Percentiles rank a stretch among this genome's conserved stretches.
Evolutionary conservation across 495 filamentous ascomycete species (phyloP).

Genomic region (Aspergillus indologenus): DNA sequence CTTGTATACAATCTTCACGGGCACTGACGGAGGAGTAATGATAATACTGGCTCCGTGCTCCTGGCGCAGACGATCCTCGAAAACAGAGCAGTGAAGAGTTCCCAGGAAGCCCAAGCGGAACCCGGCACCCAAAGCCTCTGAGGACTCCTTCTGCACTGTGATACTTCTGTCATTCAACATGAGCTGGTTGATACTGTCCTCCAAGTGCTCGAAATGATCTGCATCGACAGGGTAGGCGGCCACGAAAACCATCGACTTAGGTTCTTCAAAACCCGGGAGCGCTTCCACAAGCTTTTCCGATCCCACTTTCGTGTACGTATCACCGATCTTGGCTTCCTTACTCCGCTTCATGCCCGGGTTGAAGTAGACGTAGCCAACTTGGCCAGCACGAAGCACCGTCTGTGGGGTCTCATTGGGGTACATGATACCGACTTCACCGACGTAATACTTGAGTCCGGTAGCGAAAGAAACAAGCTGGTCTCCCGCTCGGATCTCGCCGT

Average conservation of each 20-base stretch:
- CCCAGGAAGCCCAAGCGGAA: conserved; percentile 96
- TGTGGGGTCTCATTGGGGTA: conserved; percentile 87
- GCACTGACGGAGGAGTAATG: conserved; percentile 93
- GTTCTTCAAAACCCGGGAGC: conserved; percentile 92
- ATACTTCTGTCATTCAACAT: conserved; percentile 94
- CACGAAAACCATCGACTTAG: conserved; percentile 98
- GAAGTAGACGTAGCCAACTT: conserved; percentile 94
- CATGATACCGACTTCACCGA: conserved; percentile 97
- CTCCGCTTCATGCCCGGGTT: conserved; percentile 97
- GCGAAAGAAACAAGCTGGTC: conserved; percentile 81
- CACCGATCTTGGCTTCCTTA: conserved; percentile 91
- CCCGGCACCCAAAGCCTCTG: conserved; percentile 87
- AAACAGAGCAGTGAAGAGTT: conserved; percentile 94
- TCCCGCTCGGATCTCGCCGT: conserved; percentile 77
- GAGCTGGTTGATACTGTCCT: conserved; percentile 92
- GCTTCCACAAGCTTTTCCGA: conserved; percentile 72
- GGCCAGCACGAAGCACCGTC: conserved; percentile 75
- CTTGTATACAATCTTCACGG: conserved; percentile 77
- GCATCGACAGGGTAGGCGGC: conserved; percentile 93
- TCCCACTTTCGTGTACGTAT: conserved; percentile 87
- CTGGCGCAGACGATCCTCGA: conserved; percentile 92
- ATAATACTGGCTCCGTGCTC: conserved; percentile 95
- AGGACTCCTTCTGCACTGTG: conserved; percentile 87
- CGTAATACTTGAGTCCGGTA: conserved; percentile 80
- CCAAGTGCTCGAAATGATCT: conserved; percentile 77